phyloP scores from a whole-genome alignment of 352 stramenopile species.

The Phytophthora rubi region DNA sequence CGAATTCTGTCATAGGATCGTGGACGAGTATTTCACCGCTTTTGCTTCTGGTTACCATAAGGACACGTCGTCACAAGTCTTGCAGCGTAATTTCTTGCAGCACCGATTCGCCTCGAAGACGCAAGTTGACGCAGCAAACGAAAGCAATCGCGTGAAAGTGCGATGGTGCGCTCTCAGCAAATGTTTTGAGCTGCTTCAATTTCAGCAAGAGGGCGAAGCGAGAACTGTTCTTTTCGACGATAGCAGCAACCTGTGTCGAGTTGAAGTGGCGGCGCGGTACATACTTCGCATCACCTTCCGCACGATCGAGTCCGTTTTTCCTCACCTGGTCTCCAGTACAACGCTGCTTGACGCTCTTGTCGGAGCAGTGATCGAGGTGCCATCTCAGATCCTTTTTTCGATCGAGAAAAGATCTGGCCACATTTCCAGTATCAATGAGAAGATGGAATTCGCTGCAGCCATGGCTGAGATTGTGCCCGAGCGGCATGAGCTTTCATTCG shows the following conservation, averaged over 20 bases:
- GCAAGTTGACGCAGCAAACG: neutral
- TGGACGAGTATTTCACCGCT: conserved; percentile 20
- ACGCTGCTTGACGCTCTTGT: conserved; percentile 7
- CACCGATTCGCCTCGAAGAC: neutral
- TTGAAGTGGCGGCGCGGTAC: neutral
- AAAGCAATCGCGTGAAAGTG: neutral
- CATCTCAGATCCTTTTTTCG: conserved; percentile 15
- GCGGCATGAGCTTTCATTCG: conserved; percentile 14
- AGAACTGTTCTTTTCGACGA: neutral
- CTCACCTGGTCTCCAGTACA: neutral
- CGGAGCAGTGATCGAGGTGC: conserved; percentile 7
- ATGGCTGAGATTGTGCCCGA: conserved; percentile 12
- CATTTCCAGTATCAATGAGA: conserved; percentile 13
- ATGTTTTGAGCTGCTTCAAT: neutral
- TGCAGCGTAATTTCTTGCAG: neutral
- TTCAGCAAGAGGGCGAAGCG: neutral
- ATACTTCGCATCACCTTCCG: neutral
- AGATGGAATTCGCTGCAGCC: conserved; percentile 16
- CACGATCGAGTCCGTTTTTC: conserved; percentile 2
- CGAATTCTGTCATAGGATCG: conserved; percentile 22
- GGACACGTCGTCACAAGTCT: neutral
- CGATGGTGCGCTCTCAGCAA: neutral
- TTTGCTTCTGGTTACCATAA: conserved; percentile 16
- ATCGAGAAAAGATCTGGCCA: conserved; percentile 8
- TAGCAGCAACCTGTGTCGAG: neutral